A percentile compares a stretch with the other conserved stretches of the same genome.
These are phyloP conservation scores for Epichloe gansuensis DNA, from an alignment of 2,329 filamentous ascomycete species.

Conservation along the genomic window DNA sequence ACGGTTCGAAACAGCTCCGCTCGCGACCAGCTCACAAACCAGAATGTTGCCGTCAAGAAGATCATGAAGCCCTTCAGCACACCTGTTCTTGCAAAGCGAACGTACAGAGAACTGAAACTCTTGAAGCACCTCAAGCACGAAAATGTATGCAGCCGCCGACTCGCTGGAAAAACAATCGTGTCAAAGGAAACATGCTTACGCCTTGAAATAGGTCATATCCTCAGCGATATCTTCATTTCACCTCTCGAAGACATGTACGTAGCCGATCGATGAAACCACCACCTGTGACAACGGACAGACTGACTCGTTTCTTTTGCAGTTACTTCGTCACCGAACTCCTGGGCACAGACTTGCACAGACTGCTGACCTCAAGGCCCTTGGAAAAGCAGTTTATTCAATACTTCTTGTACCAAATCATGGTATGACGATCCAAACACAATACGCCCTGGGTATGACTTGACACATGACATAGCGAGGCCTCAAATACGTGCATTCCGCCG, in stretches of 20 bases:
- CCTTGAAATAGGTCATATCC: slow-evolving; percentile 67
- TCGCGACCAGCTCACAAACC: slow-evolving; percentile 91
- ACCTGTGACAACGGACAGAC: slow-evolving; percentile 6
- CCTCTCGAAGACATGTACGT: slow-evolving; percentile 94
- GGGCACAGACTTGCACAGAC: slow-evolving; percentile 88
- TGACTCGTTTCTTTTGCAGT: slow-evolving; percentile 32
- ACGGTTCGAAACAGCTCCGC: slow-evolving; percentile 56
- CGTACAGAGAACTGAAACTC: slow-evolving; percentile 93
- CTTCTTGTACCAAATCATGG: slow-evolving; percentile 97
- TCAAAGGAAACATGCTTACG: slow-evolving; percentile 1
- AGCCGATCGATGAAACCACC: neutral
- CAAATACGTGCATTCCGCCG: slow-evolving; percentile 98
- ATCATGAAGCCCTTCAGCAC: slow-evolving; percentile 99
- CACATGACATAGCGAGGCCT: slow-evolving; percentile 59
- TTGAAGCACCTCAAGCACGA: slow-evolving; percentile 95
- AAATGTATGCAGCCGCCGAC: slow-evolving; percentile 51
- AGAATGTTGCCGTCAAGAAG: slow-evolving; percentile 98
- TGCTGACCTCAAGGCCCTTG: slow-evolving; percentile 86
- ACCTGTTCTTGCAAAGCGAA: slow-evolving; percentile 94
- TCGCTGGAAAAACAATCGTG: neutral
- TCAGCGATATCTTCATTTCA: slow-evolving; percentile 99
- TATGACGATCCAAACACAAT: slow-evolving; percentile 25
- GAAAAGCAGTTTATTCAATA: slow-evolving; percentile 99
- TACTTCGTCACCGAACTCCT: slow-evolving; percentile 98
- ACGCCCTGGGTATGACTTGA: slow-evolving; percentile 7